Evolutionary conservation across 169 alveolate species (phyloP).

Genomic region (Plasmodium yoelii): DNA sequence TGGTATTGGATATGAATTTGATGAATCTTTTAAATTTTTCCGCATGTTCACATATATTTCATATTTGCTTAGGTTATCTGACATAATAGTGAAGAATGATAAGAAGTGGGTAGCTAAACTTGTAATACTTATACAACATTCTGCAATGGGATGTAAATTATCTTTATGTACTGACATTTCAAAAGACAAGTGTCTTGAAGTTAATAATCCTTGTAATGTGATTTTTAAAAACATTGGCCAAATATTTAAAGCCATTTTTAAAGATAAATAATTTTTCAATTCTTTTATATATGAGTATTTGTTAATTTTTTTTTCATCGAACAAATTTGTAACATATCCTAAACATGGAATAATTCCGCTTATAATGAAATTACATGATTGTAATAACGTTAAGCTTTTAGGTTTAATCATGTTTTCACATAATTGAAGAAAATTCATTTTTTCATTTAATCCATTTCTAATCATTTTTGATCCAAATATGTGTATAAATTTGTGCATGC

Average conservation of each 20-base stretch:
- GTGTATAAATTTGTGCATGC: slow-evolving; percentile 65
- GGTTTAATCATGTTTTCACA: slow-evolving; percentile 75
- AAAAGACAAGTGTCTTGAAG: slow-evolving; percentile 67
- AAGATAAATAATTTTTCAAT: slow-evolving; percentile 65
- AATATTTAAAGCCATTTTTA: slow-evolving; percentile 76
- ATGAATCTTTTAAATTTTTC: slow-evolving; percentile 13
- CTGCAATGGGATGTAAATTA: slow-evolving; percentile 63
- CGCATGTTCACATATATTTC: slow-evolving; percentile 65
- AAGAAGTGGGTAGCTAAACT: slow-evolving; percentile 76
- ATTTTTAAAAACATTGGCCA: slow-evolving; percentile 78
- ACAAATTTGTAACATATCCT: slow-evolving; percentile 64
- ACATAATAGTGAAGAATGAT: slow-evolving; percentile 65
- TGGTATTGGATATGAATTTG: slow-evolving; percentile 46
- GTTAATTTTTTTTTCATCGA: slow-evolving; percentile 53
- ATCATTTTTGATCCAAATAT: slow-evolving; percentile 66
- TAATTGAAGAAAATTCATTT: slow-evolving; percentile 38
- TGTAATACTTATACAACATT: slow-evolving; percentile 71
- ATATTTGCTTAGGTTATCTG: slow-evolving; percentile 63
- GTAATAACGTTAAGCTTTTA: slow-evolving; percentile 55
- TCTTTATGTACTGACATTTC: slow-evolving; percentile 77
- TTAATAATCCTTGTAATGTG: slow-evolving; percentile 62
- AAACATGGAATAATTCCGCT: slow-evolving; percentile 76
- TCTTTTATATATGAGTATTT: slow-evolving; percentile 68
- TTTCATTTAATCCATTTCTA: slow-evolving; percentile 44
- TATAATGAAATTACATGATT: slow-evolving; percentile 69